Evolutionary conservation across 257 asterid species (phyloP).

Genomic region (Catharanthus roseus): DNA sequence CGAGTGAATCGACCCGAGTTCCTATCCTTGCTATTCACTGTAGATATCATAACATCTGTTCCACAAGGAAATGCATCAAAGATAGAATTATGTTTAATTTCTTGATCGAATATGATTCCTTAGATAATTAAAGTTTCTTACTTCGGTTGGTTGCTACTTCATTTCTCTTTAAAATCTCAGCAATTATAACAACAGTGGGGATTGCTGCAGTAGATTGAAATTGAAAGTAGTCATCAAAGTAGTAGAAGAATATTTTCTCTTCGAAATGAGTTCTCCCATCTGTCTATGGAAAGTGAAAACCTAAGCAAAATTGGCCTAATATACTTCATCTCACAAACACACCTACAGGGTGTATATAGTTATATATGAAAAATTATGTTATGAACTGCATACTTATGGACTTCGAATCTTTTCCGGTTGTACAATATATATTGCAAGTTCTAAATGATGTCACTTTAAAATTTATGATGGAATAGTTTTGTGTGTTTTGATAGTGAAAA

Average conservation of each 20-base stretch:
- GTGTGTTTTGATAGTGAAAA: too few relatives aligned
- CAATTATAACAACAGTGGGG: slow-evolving; percentile 22
- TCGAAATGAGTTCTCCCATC: too few relatives aligned
- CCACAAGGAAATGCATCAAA: not conserved
- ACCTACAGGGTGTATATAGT: too few relatives aligned
- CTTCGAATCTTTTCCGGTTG: too few relatives aligned
- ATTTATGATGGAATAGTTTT: too few relatives aligned
- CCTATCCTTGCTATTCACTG: slow-evolving; percentile 6
- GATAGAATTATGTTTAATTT: not conserved
- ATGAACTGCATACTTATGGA: too few relatives aligned
- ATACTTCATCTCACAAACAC: too few relatives aligned
- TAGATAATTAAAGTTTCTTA: slow-evolving; percentile 7
- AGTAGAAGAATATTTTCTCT: not conserved
- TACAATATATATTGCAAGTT: too few relatives aligned
- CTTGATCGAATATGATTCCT: not conserved
- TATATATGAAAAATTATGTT: too few relatives aligned
- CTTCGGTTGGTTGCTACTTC: slow-evolving; percentile 15
- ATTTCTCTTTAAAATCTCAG: slow-evolving; percentile 25
- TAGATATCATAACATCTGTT: slow-evolving; percentile 18
- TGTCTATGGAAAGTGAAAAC: too few relatives aligned
- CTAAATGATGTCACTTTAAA: too few relatives aligned
- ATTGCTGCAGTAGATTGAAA: slow-evolving; percentile 19
- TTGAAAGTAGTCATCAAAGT: not conserved
- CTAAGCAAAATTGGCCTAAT: too few relatives aligned
- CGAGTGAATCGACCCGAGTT: slow-evolving; percentile 9